Conservation (phyloP, 192 early-diverging fungal species). For the Ambispora gerdemannii region DNA sequence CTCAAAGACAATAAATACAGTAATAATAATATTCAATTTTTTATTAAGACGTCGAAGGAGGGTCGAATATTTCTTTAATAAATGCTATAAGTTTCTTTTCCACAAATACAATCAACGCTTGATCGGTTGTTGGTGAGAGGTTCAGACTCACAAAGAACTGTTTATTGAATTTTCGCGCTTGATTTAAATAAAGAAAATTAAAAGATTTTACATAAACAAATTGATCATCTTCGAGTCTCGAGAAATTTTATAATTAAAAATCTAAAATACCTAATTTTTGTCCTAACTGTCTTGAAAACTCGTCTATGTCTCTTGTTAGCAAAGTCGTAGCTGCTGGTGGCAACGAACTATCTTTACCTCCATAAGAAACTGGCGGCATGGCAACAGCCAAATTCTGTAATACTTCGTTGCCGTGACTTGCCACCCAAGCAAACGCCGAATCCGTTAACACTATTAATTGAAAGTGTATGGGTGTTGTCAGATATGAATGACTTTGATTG, state of each 20-base stretch:
- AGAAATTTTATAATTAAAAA: not conserved
- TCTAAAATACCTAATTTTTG: conserved; percentile 25
- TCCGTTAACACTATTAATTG: conserved; percentile 8
- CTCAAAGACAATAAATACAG: too few relatives aligned
- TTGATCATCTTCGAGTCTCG: not conserved
- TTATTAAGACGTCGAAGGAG: too few relatives aligned
- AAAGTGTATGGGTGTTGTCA: conserved; percentile 5
- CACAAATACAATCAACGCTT: conserved; percentile 2
- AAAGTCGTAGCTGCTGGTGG: conserved; percentile 10
- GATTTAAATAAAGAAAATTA: not conserved
- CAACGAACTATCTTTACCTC: not conserved
- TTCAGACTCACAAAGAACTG: conserved; percentile 30
- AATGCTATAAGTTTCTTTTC: conserved; percentile 21
- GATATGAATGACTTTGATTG: conserved; percentile 6
- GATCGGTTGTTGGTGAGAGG: not conserved
- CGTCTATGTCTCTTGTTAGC: conserved; percentile 14
- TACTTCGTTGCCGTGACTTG: conserved; percentile 17
- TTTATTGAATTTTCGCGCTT: conserved; percentile 28
- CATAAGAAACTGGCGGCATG: not conserved
- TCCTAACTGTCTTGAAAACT: conserved; percentile 27
- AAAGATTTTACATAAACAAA: not conserved
- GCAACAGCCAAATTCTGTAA: conserved; percentile 26
- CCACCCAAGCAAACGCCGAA: conserved; percentile 24
- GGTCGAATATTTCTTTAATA: conserved; percentile 2
- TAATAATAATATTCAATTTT: too few relatives aligned